Percentiles rank a stretch among this genome's conserved stretches.
These are phyloP conservation scores for Breynia disticha DNA, from an alignment of 441 rosid species.

Conservation along the genomic window DNA sequence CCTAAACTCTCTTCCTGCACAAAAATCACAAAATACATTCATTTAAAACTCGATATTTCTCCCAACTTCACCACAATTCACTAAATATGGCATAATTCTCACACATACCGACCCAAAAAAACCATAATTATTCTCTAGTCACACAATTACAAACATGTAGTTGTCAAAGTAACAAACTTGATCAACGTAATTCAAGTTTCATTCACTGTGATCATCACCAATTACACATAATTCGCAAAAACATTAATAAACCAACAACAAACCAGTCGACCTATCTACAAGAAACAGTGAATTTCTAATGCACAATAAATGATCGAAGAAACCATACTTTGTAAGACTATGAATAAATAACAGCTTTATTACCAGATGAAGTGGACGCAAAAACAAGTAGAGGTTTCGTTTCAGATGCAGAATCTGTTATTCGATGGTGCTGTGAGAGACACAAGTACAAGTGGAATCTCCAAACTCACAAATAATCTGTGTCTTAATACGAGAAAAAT, in stretches of 20 bases:
- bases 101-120: no score
- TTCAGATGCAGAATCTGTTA: conserved; percentile 13
- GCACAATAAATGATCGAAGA: no score
- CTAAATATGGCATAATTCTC: background rate
- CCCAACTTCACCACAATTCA: background rate
- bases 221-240: no score
- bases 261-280: no score
- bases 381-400: conserved; percentile 3
- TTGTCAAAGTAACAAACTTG: no score
- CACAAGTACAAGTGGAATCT: conserved; percentile 14
- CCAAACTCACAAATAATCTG: background rate
- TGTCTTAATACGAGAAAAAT: conserved; percentile 9
- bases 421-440: conserved; percentile 6
- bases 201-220: no score
- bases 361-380: conserved; percentile 15
- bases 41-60: background rate
- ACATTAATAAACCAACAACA: no score
- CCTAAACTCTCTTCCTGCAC: conserved; percentile 9
- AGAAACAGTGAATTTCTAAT: no score
- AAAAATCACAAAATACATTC: conserved; percentile 24
- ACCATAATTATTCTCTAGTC: no score
- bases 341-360: conserved; percentile 3
- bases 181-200: no score
- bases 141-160: no score
- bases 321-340: no score